phyloP scores from a whole-genome alignment of 441 rosid genomes.

The Erodium trifolium region DNA sequence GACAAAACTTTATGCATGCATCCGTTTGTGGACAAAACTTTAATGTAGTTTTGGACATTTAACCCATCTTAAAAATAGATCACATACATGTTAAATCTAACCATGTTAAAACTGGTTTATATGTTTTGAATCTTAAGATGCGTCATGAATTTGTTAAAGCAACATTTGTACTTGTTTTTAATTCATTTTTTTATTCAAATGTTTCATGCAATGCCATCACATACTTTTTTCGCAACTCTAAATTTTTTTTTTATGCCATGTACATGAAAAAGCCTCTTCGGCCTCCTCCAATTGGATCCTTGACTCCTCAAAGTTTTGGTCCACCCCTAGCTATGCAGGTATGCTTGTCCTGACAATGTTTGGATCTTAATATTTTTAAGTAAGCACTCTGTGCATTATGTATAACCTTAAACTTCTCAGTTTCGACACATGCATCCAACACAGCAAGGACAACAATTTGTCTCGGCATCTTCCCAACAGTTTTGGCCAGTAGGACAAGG shows the following conservation, averaged over 20 bases:
- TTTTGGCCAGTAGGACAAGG: constrained; percentile 67
- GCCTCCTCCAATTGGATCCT: constrained; percentile 32
- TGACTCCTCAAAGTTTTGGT: constrained; percentile 29
- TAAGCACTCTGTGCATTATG: constrained; percentile 4
- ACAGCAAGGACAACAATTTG: constrained; percentile 59
- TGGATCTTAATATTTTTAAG: constrained; percentile 5
- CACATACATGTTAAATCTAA: not conserved
- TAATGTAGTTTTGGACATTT: too few species aligned
- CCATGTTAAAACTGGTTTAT: too few species aligned
- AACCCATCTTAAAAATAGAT: not conserved
- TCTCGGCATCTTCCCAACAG: constrained; percentile 55
- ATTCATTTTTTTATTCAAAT: not conserved
- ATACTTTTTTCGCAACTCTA: not conserved
- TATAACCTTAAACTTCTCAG: constrained; percentile 30
- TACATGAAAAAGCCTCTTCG: constrained; percentile 23
- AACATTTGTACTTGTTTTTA: not conserved
- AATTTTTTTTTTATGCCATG: constrained; percentile 2
- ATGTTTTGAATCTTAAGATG: not conserved
- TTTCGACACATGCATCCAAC: constrained; percentile 56
- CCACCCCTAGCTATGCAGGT: constrained; percentile 23
- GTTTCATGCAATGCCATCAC: constrained; percentile 5
- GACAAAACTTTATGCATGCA: too few species aligned
- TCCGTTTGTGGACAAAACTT: too few species aligned
- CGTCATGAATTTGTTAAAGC: not conserved
- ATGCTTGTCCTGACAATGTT: constrained; percentile 13